Base-by-base conservation (phyloP, 441 rosid species). In the Oxalis stricta region DNA sequence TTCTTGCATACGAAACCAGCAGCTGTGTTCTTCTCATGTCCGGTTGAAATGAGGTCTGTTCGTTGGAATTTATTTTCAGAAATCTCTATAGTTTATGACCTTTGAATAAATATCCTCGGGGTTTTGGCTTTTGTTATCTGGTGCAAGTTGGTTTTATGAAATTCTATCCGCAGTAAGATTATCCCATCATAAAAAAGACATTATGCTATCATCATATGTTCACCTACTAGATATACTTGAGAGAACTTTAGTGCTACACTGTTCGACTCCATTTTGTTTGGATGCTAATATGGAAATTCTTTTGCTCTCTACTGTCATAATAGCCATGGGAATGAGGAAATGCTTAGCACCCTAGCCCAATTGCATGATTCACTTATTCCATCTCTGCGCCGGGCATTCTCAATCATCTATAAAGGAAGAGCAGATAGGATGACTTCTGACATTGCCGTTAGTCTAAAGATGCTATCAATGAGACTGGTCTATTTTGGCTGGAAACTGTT, bases 291-390 rank as follows among this genome's bases (percentile, higher is more conserved):
- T 19, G 16, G 26, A 16, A 29, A 41, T 18, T n/a, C 11, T 24
- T 17, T 8, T 35, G 31, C 18, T 20, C 28, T 23, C 3, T 26
- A 56, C 18, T 50, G 22, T 56, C 50, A 44, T 23, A 65, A 73
- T 81, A 91, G 99, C 60, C 39, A 72, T 59, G 96, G 95, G 47
- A 79, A 72, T 53, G 89, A 75, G 50, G 99, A 86, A 52, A 56
- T 84, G 70, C 68, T 91, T 58, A 34, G 52, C 50, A 65, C 69
- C 35, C 85, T 91, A 30, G 73, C 71, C 52, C 73, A 57, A 44
- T 66, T 91, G 71, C 94, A 83, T 64, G 96, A 86, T 75, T 73
- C 71, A 33, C 70, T 91, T 39, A 66, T 91, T 59, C 94, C 96
- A 43, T 81, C 95, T 30, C 64, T 91, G 42, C 75, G 60, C 13